phyloP scores from a whole-genome alignment of 148 eudicot genomes.

The Chenopodium album region DNA sequence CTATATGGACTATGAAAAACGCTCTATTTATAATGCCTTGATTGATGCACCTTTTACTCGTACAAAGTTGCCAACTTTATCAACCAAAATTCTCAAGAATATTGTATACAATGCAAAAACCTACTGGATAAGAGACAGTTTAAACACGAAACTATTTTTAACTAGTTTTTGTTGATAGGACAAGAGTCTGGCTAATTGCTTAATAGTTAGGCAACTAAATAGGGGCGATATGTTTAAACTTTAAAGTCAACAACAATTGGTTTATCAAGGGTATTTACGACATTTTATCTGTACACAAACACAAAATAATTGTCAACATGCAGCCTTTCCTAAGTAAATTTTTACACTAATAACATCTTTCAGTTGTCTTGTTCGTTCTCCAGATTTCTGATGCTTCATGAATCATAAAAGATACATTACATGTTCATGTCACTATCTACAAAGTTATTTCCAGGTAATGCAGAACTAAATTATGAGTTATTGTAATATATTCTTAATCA shows the following conservation, averaged over 20 bases:
- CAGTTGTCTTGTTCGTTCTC: no score
- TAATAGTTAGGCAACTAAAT: background rate
- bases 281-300: background rate
- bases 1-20: background rate
- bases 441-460: background rate
- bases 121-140: background rate
- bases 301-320: background rate
- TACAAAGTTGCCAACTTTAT: background rate
- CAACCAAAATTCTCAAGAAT: conserved; percentile 20
- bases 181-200: background rate
- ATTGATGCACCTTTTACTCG: background rate
- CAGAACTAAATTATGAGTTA: background rate
- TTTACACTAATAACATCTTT: background rate
- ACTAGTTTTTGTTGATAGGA: background rate
- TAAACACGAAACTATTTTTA: background rate
- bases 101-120: background rate
- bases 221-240: background rate
- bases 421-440: background rate
- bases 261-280: background rate
- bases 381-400: background rate
- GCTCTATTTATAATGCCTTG: conserved; percentile 14
- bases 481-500: no score
- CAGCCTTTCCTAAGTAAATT: background rate
- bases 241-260: background rate
- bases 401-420: background rate